Conservation (phyloP, 805 yeast species). For the Wilhelminamyces savonicus region DNA sequence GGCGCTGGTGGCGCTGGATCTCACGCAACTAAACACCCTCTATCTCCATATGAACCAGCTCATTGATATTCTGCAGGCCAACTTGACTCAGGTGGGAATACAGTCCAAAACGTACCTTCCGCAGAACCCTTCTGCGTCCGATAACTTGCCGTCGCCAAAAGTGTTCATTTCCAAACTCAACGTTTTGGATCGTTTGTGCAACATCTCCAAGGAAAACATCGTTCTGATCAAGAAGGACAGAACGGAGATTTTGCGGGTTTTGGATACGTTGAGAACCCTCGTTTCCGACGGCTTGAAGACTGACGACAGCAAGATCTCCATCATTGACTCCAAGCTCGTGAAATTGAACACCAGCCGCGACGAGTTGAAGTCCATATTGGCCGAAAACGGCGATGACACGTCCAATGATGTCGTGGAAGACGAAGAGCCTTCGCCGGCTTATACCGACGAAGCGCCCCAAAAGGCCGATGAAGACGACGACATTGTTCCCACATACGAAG, state of each 20-base stretch:
- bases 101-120: conserved; percentile 34
- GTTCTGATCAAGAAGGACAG: conserved; percentile 24
- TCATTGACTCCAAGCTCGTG: conserved; percentile 21
- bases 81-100: conserved; percentile 31
- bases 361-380: conserved; percentile 26
- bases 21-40: conserved; percentile 25
- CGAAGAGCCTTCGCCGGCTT: conserved; percentile 26
- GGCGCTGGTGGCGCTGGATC: conserved; percentile 20
- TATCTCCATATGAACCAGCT: conserved; percentile 22
- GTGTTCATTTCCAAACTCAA: conserved; percentile 34
- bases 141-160: conserved; percentile 28
- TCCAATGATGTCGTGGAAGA: conserved; percentile 3
- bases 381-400: conserved; percentile 5
- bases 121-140: conserved; percentile 24
- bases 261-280: conserved; percentile 16
- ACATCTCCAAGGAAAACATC: conserved; percentile 23
- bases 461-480: conserved; percentile 1
- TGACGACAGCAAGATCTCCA: conserved; percentile 27
- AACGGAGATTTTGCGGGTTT: conserved; percentile 17
- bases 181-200: conserved; percentile 31
- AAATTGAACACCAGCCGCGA: conserved; percentile 21
- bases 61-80: conserved; percentile 21
- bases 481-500: conserved; percentile 8
- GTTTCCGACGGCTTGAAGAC: conserved; percentile 21
- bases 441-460: conserved; percentile 8